Base-by-base conservation (phyloP, 306 rosid species). In the Malus sieversii region DNA sequence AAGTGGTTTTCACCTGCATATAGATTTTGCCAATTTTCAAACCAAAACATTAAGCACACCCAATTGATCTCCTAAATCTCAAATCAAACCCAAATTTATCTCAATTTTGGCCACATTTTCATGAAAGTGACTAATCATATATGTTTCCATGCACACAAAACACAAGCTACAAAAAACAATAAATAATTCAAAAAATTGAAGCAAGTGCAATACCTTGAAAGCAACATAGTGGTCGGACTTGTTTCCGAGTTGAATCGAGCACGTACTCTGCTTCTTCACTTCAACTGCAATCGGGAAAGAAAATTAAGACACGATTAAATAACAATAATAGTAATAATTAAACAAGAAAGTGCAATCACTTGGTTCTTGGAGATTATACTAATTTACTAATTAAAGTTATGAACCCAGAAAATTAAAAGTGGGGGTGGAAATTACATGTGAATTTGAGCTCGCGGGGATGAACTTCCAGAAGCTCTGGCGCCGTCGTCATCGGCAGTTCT, bases 1-100 rank as follows among this genome's bases (percentile, higher is more conserved):
- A 95, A 5, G 99, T 95, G 11, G 97, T 92, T 81, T 95, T 95
- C 38, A 95, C 96, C 99, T 95, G 91, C 76, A 46, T 75, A 70
- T 64, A 25, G 12, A 74, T 66, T 70, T 55, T 45, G 66, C 25
- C 25, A 73, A 73, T 38, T 73, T 15, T 23, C 55, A 59, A 59
- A 58, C 68, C 42, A 64, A 42, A 35, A 27, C 61, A 35, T 57
- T 35, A 19, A 77, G 52, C 33, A 70, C 67, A 65, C 40, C 55
- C 55, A 48, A 55, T 13, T 35, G 23, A 71, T 45, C 38, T 64
- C 74, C 14, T 10, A 45, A 73, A 23, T 15, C 62, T 20, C 25
- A 48, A 42, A 76, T 66, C 14, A 59, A 23, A 58, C 30, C 65
- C 61, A 58, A 38, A 7, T 30, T 75, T 48, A 38, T 66, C 20